Evolutionary conservation across 371 early-diverging fungal genomes (phyloP), one percentile per base, ranked within the genome.

Genomic region (Rhizopus arrhizus): DNA sequence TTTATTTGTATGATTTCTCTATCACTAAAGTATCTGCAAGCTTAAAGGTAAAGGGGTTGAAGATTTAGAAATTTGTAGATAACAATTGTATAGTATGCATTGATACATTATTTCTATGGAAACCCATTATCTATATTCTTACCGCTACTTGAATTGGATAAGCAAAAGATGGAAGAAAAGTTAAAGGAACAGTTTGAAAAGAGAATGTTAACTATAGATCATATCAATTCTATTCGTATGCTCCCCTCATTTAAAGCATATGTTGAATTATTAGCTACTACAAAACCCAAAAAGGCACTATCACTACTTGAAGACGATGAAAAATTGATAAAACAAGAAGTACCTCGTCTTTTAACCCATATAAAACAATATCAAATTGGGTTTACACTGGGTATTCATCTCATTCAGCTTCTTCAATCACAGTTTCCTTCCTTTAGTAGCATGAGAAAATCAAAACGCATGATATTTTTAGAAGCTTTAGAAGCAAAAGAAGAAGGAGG

Each of bases 41-140:
- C 65, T 61, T 94, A 8, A 84, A 91, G 82, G 90, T 87, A 72
- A 62, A 58, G n/a, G n/a, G 8, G 12, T 36, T 43, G 2, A 43
- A 46, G 13, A n/a, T 5, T 36, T 1, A 28, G 22, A 47, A 50
- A n/a, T 11, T 22, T 9, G 10, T 12, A 22, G 10, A 15, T 48
- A 41, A 7, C 28, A 45, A 11, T 6, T 35, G 49, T 65, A 40
- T 70, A 94, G 89, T 95, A 91, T 68, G 85, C 92, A 0, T 71
- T 87, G 28, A 92, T 95, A 93, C 89, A 90, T 55, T 90, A 92
- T 68, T 95, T 80, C 64, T 95, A 92, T 68, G 84, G 86, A 2
- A 93, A 94, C 62, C 93, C 96, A 5, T 76, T 95, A 16, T 91
- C 92, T 48, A 74, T 92, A 5, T 80, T 95, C 13, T 64, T 81